Evolutionary conservation across 257 asterid genomes (phyloP).

Genomic region (Petrea volubilis): DNA sequence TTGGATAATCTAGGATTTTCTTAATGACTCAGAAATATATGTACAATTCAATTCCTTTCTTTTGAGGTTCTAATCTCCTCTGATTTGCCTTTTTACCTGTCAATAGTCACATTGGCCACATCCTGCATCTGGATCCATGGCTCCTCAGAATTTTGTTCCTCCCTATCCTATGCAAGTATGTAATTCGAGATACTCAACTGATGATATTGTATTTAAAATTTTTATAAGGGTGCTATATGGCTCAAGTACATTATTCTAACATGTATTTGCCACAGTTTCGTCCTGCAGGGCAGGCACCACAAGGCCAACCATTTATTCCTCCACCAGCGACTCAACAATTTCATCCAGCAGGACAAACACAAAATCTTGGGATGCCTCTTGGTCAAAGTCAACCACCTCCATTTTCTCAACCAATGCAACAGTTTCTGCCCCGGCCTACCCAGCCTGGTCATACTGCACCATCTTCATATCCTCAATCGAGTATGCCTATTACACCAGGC

Average conservation of each 20-base stretch:
- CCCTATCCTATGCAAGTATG: constrained; percentile 80
- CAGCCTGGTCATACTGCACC: constrained; percentile 61
- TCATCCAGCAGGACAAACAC: constrained; percentile 61
- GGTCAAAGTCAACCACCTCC: constrained; percentile 68
- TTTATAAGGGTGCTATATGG: neutral
- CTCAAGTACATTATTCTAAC: constrained; percentile 12
- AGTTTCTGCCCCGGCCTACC: constrained; percentile 54
- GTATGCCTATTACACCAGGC: constrained; percentile 56
- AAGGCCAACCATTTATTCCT: constrained; percentile 59
- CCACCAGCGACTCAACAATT: constrained; percentile 65
- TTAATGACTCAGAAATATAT: neutral
- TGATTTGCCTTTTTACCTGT: constrained; percentile 19
- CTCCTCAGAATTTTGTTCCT: constrained; percentile 61
- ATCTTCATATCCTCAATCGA: constrained; percentile 56
- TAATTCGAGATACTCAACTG: neutral
- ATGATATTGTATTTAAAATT: neutral
- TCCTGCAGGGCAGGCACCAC: constrained; percentile 59
- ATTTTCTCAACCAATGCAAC: constrained; percentile 77
- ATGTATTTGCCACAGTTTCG: constrained; percentile 57
- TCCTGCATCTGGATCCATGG: constrained; percentile 67
- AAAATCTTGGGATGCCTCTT: constrained; percentile 57
- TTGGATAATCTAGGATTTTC: neutral
- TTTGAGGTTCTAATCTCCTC: constrained; percentile 14
- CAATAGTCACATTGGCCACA: constrained; percentile 65
- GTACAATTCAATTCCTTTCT: constrained; percentile 2